Evolutionary conservation across 2,329 filamentous ascomycete species (phyloP), one percentile per base, ranked within the genome.

Genomic region (Achaetomium macrosporum): DNA sequence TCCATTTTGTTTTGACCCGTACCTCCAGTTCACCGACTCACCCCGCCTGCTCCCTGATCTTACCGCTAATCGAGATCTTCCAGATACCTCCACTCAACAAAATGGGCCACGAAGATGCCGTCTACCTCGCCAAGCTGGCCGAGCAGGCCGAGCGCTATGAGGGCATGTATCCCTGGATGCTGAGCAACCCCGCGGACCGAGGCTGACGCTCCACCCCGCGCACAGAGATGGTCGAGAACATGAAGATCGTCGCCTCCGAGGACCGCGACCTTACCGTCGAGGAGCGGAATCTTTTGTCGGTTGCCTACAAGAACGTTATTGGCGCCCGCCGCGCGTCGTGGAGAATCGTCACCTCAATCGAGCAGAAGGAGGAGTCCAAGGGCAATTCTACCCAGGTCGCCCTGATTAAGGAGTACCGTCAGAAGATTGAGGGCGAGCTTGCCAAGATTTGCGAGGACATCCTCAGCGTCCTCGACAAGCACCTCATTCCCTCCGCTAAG

Each of bases 131-230:
- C 78, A 97, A 97, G 90, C 88, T 99, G 76, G 93, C 93, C 73
- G 93, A 99, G 87, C 93, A 99, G 85, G 93, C 93, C 76, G 93
- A 99, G 86, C 92, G 93, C 74, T 99, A 99, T 78, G 93, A 99
- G 82, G 93, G 93, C 97, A 79, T 69, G 82, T 75, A 59, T 51
- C 49, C 37, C 41, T 33, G 39, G 41, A 51, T 49, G 30, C 30
- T 46, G 35, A 42, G 20, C 16, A 35, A 13, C 37, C 29, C 52
- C 36, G 42, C 52, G 40, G 50, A 47, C 42, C 51, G 53, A 51
- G 20, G 42, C 49, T 58, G 50, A 60, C 57, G 16, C 25, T 53
- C 35, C 17, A 45, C 46, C 44, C 41, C 49, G 44, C 50, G 19
- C 61, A 54, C 75, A 96, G 92, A 96, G 78, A 96, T 97, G 92